Evolutionary conservation across 2,329 filamentous ascomycete species (phyloP).

Genomic region (Xylaria sp.): DNA sequence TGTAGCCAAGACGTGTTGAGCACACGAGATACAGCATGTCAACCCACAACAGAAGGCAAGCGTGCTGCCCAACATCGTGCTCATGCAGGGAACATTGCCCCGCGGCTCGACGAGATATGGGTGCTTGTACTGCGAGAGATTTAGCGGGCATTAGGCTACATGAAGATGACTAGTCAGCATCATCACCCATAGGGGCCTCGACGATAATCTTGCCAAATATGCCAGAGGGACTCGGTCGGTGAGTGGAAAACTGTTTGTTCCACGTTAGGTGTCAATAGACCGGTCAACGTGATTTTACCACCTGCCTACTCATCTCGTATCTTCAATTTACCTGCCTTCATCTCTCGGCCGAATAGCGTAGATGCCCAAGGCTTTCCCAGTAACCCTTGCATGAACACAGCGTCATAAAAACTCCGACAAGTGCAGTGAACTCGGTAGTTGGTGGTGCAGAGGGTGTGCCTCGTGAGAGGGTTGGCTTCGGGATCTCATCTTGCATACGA

Average conservation of each 20-base stretch:
- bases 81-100: neutral
- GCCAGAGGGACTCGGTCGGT: neutral
- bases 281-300: neutral
- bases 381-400: slow-evolving; percentile 5
- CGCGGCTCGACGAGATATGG: neutral
- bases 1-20: neutral
- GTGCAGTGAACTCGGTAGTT: neutral
- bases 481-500: slow-evolving; percentile 31
- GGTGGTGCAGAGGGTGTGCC: neutral
- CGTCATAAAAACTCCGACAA: slow-evolving; percentile 1
- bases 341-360: neutral
- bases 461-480: slow-evolving; percentile 22
- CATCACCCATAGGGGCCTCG: neutral
- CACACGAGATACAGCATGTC: neutral
- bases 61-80: neutral
- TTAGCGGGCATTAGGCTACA: neutral
- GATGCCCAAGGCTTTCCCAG: neutral
- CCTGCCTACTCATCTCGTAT: neutral
- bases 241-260: neutral
- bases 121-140: neutral
- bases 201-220: neutral
- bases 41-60: neutral
- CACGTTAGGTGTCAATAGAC: neutral
- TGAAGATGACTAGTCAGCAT: slow-evolving; percentile 1
- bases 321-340: neutral